phyloP scores from a whole-genome alignment of 768 basidiomycete genomes.

The Hirschioporus abietinus region DNA sequence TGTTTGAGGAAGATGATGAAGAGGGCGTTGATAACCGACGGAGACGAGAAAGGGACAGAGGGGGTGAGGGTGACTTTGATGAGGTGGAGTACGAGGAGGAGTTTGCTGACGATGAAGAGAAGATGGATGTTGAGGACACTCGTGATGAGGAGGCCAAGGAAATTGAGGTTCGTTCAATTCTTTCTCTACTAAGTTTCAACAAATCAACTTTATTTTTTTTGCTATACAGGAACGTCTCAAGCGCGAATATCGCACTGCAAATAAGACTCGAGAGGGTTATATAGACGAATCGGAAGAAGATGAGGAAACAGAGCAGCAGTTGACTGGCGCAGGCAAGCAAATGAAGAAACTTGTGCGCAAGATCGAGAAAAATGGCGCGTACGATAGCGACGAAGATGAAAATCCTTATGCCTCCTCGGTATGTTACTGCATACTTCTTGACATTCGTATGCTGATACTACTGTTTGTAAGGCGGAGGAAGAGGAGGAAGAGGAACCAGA shows the following conservation, averaged over 20 bases:
- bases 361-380: conserved; percentile 75
- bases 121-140: conserved; percentile 55
- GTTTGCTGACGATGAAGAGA: conserved; percentile 85
- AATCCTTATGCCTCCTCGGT: conserved; percentile 82
- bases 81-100: conserved; percentile 81
- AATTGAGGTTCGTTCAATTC: conserved; percentile 49
- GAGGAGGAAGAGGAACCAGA: conserved; percentile 68
- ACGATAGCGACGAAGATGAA: conserved; percentile 79
- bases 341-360: conserved; percentile 85
- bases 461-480: conserved; percentile 49
- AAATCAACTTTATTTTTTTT: conserved; percentile 8
- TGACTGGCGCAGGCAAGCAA: conserved; percentile 67
- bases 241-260: conserved; percentile 73
- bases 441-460: conserved; percentile 11
- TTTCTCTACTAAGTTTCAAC: background rate
- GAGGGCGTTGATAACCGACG: conserved; percentile 33
- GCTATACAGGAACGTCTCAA: conserved; percentile 69
- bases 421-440: conserved; percentile 24
- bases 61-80: conserved; percentile 76
- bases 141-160: conserved; percentile 86
- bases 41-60: conserved; percentile 53
- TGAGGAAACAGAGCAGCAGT: conserved; percentile 52
- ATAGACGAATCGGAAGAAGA: conserved; percentile 71
- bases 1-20: conserved; percentile 64
- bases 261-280: conserved; percentile 63